Conservation (phyloP, 495 filamentous ascomycete genomes). For the Lindgomyces ingoldianus region DNA sequence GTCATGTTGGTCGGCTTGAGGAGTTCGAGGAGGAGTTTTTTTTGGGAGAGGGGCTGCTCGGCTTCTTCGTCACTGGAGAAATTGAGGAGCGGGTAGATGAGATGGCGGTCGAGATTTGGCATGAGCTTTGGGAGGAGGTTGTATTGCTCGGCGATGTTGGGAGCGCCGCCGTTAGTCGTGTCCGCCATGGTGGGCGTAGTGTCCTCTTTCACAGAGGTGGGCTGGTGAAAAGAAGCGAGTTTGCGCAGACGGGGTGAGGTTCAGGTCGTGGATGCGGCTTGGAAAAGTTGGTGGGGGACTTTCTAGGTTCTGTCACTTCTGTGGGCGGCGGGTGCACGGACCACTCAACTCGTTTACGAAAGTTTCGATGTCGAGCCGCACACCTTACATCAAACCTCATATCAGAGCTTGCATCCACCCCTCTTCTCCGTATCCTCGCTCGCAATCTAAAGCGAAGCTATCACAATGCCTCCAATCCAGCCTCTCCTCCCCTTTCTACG, state of each 20-base stretch:
- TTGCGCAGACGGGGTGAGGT: neutral
- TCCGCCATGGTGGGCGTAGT: slow-evolving; percentile 51
- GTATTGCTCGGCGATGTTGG: slow-evolving; percentile 64
- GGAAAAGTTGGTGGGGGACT: too few species aligned
- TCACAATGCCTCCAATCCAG: slow-evolving; percentile 31
- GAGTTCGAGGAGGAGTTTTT: slow-evolving; percentile 82
- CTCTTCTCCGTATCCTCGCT: slow-evolving; percentile 2
- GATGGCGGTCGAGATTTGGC: slow-evolving; percentile 89
- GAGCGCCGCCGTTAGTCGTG: slow-evolving; percentile 53
- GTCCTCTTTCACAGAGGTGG: neutral
- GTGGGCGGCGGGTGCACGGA: too few species aligned
- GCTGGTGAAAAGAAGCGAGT: neutral
- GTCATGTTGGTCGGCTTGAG: slow-evolving; percentile 97
- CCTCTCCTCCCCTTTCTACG: slow-evolving; percentile 42
- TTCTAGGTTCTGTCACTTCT: too few species aligned
- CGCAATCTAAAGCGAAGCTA: neutral
- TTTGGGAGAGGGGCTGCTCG: slow-evolving; percentile 65
- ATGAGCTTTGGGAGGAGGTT: slow-evolving; percentile 88
- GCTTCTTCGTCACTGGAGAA: slow-evolving; percentile 65
- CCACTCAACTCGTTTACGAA: too few species aligned
- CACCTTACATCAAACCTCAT: neutral
- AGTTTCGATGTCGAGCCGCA: too few species aligned
- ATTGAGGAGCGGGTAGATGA: slow-evolving; percentile 91
- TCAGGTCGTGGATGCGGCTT: neutral
- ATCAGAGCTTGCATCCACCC: slow-evolving; percentile 8